Evolutionary conservation across 2,329 filamentous ascomycete genomes (phyloP).

Genomic region (Immersiporthe knoxdaviesiana): DNA sequence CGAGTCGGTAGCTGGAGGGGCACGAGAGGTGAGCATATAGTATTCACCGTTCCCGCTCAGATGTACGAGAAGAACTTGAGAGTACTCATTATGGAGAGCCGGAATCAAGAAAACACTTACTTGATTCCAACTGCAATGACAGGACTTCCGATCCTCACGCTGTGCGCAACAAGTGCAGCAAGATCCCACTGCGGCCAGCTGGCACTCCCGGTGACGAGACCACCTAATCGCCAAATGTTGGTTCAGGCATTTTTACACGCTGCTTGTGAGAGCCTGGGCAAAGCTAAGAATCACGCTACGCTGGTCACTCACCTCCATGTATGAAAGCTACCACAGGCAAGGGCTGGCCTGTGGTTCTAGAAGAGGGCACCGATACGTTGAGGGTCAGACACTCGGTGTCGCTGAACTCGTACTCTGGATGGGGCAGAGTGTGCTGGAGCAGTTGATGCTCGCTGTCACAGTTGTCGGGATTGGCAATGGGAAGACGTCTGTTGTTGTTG

Average conservation of each 20-base stretch:
- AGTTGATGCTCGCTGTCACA: conserved; percentile 50
- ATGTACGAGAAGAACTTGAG: no score
- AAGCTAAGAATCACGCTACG: neutral
- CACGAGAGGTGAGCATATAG: neutral
- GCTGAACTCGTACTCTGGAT: conserved; percentile 44
- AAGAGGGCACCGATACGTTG: conserved; percentile 51
- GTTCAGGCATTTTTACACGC: no score
- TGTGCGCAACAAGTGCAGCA: conserved; percentile 48
- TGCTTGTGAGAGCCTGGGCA: no score
- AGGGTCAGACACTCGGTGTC: conserved; percentile 55
- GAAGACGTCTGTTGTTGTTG: conserved; percentile 38
- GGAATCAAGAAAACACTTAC: conserved; percentile 37
- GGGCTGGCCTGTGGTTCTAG: conserved; percentile 31
- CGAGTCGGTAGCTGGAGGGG: conserved; percentile 48
- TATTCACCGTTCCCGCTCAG: neutral
- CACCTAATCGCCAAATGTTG: conserved; percentile 31
- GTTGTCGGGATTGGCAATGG: conserved; percentile 44
- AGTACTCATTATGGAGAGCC: neutral
- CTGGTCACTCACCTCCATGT: conserved; percentile 47
- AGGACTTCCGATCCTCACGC: conserved; percentile 46
- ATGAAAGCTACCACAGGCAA: conserved; percentile 57
- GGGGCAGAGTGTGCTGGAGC: conserved; percentile 52
- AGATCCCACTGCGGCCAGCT: conserved; percentile 58
- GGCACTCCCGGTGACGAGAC: conserved; percentile 51
- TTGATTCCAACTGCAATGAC: conserved; percentile 51